Conservation (phyloP, 164 flowering plant genomes). For the Annona cherimola region DNA sequence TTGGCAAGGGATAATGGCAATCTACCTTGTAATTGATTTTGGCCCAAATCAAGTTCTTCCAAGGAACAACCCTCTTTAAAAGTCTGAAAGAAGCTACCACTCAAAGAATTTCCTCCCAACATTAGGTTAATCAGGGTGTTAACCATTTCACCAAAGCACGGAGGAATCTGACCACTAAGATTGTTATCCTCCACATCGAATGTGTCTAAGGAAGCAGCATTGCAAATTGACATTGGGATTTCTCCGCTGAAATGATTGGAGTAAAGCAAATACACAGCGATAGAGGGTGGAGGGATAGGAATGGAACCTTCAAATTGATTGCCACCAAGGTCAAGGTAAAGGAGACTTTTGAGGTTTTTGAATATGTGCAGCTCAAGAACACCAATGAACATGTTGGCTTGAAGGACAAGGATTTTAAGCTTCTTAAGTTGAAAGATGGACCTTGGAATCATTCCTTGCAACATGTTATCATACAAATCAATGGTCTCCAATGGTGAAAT, state of each 20-base stretch:
- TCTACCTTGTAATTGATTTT: constrained; percentile 1
- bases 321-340: too few species aligned
- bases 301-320: too few species aligned
- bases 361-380: background rate
- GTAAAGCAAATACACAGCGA: background rate
- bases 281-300: too few species aligned
- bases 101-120: background rate
- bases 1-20: background rate
- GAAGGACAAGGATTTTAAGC: background rate
- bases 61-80: background rate
- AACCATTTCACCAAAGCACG: background rate
- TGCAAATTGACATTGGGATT: background rate
- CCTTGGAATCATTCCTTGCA: background rate
- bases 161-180: background rate
- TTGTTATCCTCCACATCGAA: background rate
- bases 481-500: background rate
- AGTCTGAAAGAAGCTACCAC: background rate
- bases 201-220: background rate
- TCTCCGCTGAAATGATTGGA: background rate
- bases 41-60: background rate
- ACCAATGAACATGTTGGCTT: background rate
- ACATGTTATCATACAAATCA: background rate
- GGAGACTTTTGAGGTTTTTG: too few species aligned
- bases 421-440: background rate
- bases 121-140: background rate